phyloP scores from a whole-genome alignment of 1,284 basidiomycete genomes.

The Fomes fomentarius region DNA sequence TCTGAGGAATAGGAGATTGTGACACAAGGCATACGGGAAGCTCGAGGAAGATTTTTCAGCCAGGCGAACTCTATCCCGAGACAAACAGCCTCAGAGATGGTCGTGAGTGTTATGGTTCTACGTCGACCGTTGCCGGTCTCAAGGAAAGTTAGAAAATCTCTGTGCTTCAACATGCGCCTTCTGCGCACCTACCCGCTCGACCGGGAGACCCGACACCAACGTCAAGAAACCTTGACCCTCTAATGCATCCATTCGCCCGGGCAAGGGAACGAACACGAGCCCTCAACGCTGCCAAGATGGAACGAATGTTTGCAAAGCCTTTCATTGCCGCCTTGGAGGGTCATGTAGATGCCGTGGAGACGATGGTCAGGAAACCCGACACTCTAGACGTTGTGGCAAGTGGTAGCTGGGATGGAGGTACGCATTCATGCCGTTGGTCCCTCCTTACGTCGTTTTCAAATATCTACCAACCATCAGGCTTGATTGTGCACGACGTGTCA shows the following conservation, averaged over 20 bases:
- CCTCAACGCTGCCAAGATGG: constrained; percentile 95
- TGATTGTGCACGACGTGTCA: constrained; percentile 89
- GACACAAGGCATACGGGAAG: no score
- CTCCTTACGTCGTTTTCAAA: neutral
- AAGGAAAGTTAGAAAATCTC: constrained; percentile 76
- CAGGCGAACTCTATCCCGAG: neutral
- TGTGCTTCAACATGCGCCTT: constrained; percentile 84
- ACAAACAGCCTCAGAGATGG: neutral
- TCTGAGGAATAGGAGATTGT: no score
- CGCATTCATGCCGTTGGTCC: neutral
- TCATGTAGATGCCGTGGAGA: constrained; percentile 95
- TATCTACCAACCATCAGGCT: constrained; percentile 48
- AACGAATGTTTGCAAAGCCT: constrained; percentile 96
- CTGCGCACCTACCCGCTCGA: constrained; percentile 69
- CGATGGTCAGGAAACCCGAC: constrained; percentile 78
- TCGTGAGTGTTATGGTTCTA: no score
- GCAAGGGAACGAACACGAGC: constrained; percentile 94
- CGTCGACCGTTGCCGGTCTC: no score
- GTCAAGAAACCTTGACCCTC: constrained; percentile 91
- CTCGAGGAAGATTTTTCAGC: no score
- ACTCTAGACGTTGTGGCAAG: constrained; percentile 86
- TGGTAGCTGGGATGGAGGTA: constrained; percentile 94
- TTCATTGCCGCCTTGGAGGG: constrained; percentile 92
- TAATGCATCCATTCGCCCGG: constrained; percentile 92
- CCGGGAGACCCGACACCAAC: constrained; percentile 86